Percentiles rank a stretch among this genome's conserved stretches.
phyloP scores from a whole-genome alignment of 768 basidiomycete genomes.

The Dentipellis sp. region DNA sequence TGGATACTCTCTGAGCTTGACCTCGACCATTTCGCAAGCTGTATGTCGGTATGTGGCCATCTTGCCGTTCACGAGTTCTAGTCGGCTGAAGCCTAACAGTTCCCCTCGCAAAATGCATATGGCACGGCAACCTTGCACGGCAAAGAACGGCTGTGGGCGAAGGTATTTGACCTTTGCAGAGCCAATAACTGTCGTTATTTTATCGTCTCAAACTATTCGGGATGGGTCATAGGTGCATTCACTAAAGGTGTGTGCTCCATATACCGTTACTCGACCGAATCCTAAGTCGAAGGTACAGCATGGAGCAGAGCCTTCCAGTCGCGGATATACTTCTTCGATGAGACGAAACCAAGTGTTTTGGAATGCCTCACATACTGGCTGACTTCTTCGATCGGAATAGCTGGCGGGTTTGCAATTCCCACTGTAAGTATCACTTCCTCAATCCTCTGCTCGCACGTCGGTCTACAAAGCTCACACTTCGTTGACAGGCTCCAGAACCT shows the following conservation, averaged over 20 bases:
- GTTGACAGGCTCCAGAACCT: no score
- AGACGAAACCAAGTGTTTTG: constrained; percentile 5
- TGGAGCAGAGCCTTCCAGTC: constrained; percentile 7
- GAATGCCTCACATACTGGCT: constrained; percentile 11
- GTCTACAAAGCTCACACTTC: no score
- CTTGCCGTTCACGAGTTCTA: background rate
- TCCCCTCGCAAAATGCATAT: constrained; percentile 3
- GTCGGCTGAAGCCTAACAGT: background rate
- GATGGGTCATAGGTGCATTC: constrained; percentile 18
- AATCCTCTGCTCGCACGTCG: no score
- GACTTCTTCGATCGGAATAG: constrained; percentile 5
- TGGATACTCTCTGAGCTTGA: constrained; percentile 5
- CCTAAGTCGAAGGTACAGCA: background rate
- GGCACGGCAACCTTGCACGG: constrained; percentile 1
- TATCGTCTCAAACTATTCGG: constrained; percentile 16
- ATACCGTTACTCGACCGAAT: background rate
- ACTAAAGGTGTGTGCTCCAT: background rate
- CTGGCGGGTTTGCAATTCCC: no score
- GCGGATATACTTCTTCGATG: constrained; percentile 1
- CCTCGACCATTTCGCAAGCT: background rate
- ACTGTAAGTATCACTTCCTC: no score
- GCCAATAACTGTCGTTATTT: constrained; percentile 13
- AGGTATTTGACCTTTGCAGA: constrained; percentile 11
- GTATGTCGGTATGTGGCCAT: background rate
- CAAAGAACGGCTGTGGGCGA: constrained; percentile 12